Evolutionary conservation across 768 basidiomycete species (phyloP), one percentile per base, ranked within the genome.

Genomic region (Lactarius indigo): DNA sequence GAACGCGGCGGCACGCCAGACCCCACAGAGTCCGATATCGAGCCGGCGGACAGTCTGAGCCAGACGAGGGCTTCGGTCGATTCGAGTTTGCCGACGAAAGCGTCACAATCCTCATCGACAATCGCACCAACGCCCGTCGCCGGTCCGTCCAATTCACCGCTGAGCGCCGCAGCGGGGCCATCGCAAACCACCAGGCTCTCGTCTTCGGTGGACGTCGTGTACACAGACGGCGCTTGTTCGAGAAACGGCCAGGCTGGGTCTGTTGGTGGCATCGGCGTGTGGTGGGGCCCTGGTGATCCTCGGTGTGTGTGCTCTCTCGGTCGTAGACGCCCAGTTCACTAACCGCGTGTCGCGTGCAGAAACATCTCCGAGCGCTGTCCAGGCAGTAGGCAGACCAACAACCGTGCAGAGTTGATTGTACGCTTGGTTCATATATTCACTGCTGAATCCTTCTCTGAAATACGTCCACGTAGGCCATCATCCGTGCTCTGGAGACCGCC

Each of bases 381-480:
- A 4, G 92, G 92, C 3, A 82, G 15, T 26, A 23, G 79, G 63
- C 92, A 94, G 73, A 94, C 92, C 2, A 95, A 95, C 73, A 94
- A 94, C 67, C 79, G 94, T 33, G 95, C 94, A 13, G 95, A 97
- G 74, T 81, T 96, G 37, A 86, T 94, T 63, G 95, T 92, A 64
- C 63, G 84, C 80, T 18, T 26, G 42, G 63, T 31, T 44, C 63
- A 7, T 42, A 31, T 33, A 41, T 28, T 65, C 39, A 26, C n/a
- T 56, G 26, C 44, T n/a, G 52, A 35, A 26, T 59, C 50, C 6
- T 23, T 41, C 5, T 33, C 31, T 64, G 9, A 66, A 33, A 17
- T 28, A 41, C 18, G 18, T 4, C 28, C 7, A 35, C n/a, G 18
- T 72, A 96, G 95, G 93, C 94, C 13, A 92, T 97, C 65, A 80